These are phyloP conservation scores for Aspergillus hiratsukae DNA, from an alignment of 2,329 filamentous ascomycete species.

Conservation along the genomic window DNA sequence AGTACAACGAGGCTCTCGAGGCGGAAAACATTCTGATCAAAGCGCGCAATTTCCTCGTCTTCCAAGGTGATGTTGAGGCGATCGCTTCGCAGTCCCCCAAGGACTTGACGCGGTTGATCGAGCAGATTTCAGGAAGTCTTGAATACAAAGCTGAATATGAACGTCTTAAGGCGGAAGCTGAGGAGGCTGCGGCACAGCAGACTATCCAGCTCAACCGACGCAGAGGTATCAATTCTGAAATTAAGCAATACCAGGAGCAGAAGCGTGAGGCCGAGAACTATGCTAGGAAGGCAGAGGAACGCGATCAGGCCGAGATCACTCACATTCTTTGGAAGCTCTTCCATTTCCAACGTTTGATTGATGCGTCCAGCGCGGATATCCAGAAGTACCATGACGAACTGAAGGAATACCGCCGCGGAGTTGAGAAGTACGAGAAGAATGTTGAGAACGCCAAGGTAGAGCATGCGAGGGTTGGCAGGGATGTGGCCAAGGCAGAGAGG, in stretches of 20 bases:
- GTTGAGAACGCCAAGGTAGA: constrained; percentile 79
- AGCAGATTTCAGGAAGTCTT: constrained; percentile 94
- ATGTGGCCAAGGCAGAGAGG: constrained; percentile 77
- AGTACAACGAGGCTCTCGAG: constrained; percentile 91
- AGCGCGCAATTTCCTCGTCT: constrained; percentile 94
- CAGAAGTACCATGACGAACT: constrained; percentile 91
- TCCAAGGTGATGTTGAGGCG: constrained; percentile 95
- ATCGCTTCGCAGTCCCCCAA: constrained; percentile 94
- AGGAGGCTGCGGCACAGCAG: constrained; percentile 83
- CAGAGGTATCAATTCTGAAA: constrained; percentile 92
- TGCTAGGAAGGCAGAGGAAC: constrained; percentile 82
- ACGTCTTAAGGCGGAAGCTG: constrained; percentile 75
- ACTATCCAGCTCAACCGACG: constrained; percentile 83
- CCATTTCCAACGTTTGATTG: constrained; percentile 89
- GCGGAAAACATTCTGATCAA: constrained; percentile 96
- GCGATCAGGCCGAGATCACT: constrained; percentile 84
- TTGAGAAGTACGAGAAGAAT: constrained; percentile 75
- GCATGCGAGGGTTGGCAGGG: constrained; percentile 70
- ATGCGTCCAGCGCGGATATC: constrained; percentile 85
- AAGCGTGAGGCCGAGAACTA: constrained; percentile 94
- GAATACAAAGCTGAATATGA: constrained; percentile 96
- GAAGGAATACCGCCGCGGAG: constrained; percentile 83
- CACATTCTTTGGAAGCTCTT: constrained; percentile 97
- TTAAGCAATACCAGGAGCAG: constrained; percentile 95
- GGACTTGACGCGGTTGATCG: constrained; percentile 87